Evolutionary conservation across 1,139 yeast species (phyloP).

Genomic region (Hanseniaspora sp.): DNA sequence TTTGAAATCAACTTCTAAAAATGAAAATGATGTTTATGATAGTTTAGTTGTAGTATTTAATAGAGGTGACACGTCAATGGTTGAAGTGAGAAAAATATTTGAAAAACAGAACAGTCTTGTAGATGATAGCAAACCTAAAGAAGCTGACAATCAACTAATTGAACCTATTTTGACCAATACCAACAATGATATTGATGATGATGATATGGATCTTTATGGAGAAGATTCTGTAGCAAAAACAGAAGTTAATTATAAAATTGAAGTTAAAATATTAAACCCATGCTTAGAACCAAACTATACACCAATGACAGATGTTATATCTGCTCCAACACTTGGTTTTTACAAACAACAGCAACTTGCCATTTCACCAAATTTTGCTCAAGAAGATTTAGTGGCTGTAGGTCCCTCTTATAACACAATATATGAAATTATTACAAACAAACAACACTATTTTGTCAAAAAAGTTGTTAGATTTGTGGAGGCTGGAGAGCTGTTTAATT

Average conservation of each 20-base stretch:
- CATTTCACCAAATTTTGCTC: conserved; percentile 55
- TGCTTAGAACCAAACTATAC: conserved; percentile 45
- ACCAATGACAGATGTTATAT: conserved; percentile 58
- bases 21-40: neutral
- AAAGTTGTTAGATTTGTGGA: conserved; percentile 66
- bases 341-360: conserved; percentile 14
- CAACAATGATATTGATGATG: conserved; percentile 24
- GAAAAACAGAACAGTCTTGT: neutral
- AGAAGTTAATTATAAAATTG: conserved; percentile 27
- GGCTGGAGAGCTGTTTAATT: conserved; percentile 65
- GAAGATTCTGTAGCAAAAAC: conserved; percentile 15
- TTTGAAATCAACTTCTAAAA: neutral
- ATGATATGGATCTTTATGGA: conserved; percentile 24
- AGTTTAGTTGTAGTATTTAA: conserved; percentile 9
- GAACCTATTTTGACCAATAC: conserved; percentile 8
- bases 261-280: conserved; percentile 29
- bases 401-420: conserved; percentile 25
- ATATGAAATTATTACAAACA: conserved; percentile 50
- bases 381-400: conserved; percentile 50
- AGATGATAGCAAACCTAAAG: neutral
- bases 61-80: conserved; percentile 15
- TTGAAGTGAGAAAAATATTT: conserved; percentile 11
- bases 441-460: conserved; percentile 49
- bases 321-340: conserved; percentile 51
- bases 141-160: conserved; percentile 18